Percentiles rank a stretch among this genome's conserved stretches.
Conservation (phyloP, 768 basidiomycete genomes). For the Boletus bicolor region DNA sequence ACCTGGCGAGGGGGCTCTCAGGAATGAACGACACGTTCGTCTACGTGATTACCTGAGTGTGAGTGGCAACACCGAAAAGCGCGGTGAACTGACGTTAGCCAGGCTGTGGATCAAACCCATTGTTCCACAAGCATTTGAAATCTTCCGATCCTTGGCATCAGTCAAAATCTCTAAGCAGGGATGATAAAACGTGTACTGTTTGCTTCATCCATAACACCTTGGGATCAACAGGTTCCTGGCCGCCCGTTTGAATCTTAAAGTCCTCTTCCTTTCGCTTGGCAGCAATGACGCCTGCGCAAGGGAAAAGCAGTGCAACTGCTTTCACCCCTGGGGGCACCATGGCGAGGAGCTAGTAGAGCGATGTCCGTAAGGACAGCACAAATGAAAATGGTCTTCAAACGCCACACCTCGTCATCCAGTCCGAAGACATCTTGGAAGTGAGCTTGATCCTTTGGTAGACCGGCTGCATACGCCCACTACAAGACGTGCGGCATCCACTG, state of each 20-base stretch:
- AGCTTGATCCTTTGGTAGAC: constrained; percentile 47
- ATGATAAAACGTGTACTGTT: constrained; percentile 49
- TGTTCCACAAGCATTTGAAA: constrained; percentile 83
- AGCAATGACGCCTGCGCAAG: constrained; percentile 53
- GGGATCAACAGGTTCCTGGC: constrained; percentile 49
- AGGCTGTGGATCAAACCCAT: constrained; percentile 84
- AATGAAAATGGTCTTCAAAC: background rate
- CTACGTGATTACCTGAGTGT: constrained; percentile 31
- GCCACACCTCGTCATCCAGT: constrained; percentile 58
- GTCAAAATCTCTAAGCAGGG: background rate
- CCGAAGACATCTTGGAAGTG: constrained; percentile 73
- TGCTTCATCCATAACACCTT: constrained; percentile 88
- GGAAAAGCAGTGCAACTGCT: constrained; percentile 86
- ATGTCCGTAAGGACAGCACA: background rate
- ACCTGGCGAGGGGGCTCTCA: constrained; percentile 58
- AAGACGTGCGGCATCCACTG: background rate
- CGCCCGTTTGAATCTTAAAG: constrained; percentile 44
- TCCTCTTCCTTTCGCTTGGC: constrained; percentile 59
- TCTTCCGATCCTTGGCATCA: constrained; percentile 40
- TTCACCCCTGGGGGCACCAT: constrained; percentile 74
- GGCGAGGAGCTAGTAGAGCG: constrained; percentile 51
- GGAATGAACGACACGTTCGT: constrained; percentile 55
- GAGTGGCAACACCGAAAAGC: constrained; percentile 1
- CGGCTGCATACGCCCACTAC: constrained; percentile 71
- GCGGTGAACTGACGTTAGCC: constrained; percentile 57